A percentile compares a stretch with the other conserved stretches of the same genome.
These are phyloP conservation scores for Cadophora sp. DNA, from an alignment of 2,329 filamentous ascomycete genomes.

Conservation along the genomic window DNA sequence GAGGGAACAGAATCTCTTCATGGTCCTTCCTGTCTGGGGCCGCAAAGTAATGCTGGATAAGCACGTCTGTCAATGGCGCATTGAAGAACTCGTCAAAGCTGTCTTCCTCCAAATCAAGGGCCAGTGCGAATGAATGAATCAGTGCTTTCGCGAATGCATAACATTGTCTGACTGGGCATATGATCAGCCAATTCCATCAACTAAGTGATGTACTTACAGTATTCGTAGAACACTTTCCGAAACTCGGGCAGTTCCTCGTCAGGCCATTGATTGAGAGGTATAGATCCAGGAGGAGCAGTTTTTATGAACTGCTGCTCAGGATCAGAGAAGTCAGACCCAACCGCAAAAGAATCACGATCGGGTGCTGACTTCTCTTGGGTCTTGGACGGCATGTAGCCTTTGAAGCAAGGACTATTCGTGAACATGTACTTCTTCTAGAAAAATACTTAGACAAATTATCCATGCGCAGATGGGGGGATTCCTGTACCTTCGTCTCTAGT, in stretches of 20 bases:
- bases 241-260: constrained; percentile 18
- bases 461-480: background rate
- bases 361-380: constrained; percentile 12
- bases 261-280: constrained; percentile 21
- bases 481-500: constrained; percentile 11
- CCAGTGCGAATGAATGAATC: constrained; percentile 14
- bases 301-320: constrained; percentile 18
- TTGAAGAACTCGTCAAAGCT: constrained; percentile 15
- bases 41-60: constrained; percentile 16
- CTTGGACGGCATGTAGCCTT: constrained; percentile 8
- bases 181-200: background rate
- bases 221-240: constrained; percentile 14
- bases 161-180: background rate
- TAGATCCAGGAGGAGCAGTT: background rate
- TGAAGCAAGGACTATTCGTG: constrained; percentile 12
- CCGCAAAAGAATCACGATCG: constrained; percentile 14
- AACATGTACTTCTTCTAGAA: constrained; percentile 8
- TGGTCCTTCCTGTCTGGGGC: constrained; percentile 8
- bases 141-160: constrained; percentile 14
- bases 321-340: constrained; percentile 8
- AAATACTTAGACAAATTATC: background rate
- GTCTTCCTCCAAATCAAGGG: constrained; percentile 13
- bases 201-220: constrained; percentile 7
- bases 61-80: constrained; percentile 7
- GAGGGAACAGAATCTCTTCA: constrained; percentile 10